phyloP scores from a whole-genome alignment of 768 basidiomycete species.

The Rhizopogon roseolus region DNA sequence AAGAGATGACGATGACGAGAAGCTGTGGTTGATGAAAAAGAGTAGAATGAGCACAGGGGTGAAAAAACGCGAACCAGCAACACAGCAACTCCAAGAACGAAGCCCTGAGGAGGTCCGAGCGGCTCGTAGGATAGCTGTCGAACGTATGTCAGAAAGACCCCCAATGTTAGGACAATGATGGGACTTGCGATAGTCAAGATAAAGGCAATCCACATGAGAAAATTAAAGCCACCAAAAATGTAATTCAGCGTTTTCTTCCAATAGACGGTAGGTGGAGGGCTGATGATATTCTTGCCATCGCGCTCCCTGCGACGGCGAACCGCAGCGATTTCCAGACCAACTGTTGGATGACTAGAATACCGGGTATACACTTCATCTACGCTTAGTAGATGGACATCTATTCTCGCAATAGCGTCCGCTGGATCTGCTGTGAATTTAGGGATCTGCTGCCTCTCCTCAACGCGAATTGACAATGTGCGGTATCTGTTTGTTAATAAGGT shows the following conservation, averaged over 20 bases:
- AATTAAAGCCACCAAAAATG: conserved; percentile 37
- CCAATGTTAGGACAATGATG: conserved; percentile 52
- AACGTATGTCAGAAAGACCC: conserved; percentile 2
- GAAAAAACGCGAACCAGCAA: neutral
- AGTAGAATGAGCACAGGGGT: neutral
- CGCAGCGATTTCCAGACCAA: conserved; percentile 46
- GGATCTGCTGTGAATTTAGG: conserved; percentile 13
- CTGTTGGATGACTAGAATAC: conserved; percentile 37
- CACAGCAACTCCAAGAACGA: conserved; percentile 48
- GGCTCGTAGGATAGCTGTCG: conserved; percentile 24
- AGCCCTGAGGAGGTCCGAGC: conserved; percentile 46
- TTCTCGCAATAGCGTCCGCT: conserved; percentile 26
- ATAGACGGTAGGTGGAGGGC: conserved; percentile 41
- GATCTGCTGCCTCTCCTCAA: conserved; percentile 14
- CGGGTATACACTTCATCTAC: conserved; percentile 37
- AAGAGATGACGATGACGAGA: conserved; percentile 51
- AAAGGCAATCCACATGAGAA: neutral
- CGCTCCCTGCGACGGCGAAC: conserved; percentile 39
- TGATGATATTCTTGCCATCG: conserved; percentile 47
- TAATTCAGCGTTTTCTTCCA: conserved; percentile 43
- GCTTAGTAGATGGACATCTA: conserved; percentile 40
- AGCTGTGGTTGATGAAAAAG: conserved; percentile 59
- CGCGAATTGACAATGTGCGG: conserved; percentile 34
- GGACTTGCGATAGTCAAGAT: conserved; percentile 25
- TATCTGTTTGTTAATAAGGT: conserved; percentile 9